Base-by-base conservation (phyloP, 2,329 filamentous ascomycete species). In the Dendrostoma leiphaemia region DNA sequence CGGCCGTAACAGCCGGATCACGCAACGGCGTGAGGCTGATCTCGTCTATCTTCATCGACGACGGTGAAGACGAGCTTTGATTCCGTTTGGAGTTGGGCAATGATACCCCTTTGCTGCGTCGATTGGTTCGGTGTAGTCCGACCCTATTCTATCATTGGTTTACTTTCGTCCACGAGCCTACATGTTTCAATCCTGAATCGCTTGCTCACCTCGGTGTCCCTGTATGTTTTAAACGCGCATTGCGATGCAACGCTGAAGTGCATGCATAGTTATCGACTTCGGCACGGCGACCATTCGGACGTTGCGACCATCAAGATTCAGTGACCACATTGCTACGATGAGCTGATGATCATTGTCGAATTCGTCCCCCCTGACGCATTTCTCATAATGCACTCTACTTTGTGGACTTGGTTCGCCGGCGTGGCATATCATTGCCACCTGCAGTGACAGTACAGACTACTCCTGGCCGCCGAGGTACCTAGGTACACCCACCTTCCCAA, bases 21-120 rank as follows among this genome's bases (percentile, higher is more conserved):
- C n/a, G 15, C 6, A 43, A 17, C 21, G 38, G 38, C 29, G 21
- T 19, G 4, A 51, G 34, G 43, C n/a, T 35, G n/a, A 43, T 53
- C 19, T 55, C 56, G 8, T 55, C 52, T 5, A 49, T 52, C 12
- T 58, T 58, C 38, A 52, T 55, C 38, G 54, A 58, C 10, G 56
- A 54, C 21, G 48, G 47, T 12, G 48, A 51, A 8, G 54, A 58
- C 17, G 56, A 55, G 38, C 53, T 58, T 49, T 58, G 38, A 58
- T 44, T 32, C 37, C 19, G 17, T 51, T 46, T 5, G 13, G 21
- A n/a, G 29, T 19, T 41, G 17, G n/a, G 13, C n/a, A 48, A 53
- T 50, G 56, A 58, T 56, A 58, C 56, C 53, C 53, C 19, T n/a
- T 8, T 34, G 4, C 26, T 23, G 47, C 45, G 13, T 38, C 17